phyloP scores from a whole-genome alignment of 345 rosid genomes.

The Camelina sativa region DNA sequence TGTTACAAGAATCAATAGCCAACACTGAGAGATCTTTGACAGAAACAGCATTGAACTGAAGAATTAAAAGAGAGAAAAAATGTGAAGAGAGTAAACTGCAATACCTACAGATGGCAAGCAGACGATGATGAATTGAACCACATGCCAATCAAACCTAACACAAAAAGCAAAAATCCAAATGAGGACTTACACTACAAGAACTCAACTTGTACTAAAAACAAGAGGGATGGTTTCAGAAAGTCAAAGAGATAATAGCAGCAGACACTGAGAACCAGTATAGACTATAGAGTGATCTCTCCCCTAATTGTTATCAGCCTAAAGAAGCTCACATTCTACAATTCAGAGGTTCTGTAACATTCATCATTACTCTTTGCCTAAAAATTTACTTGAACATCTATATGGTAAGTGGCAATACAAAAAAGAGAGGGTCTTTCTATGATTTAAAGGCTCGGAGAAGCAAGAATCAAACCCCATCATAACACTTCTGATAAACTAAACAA shows the following conservation, averaged over 20 bases:
- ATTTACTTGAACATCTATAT: neutral
- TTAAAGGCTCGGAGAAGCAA: neutral
- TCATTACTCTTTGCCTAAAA: neutral
- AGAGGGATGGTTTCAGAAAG: constrained; percentile 17
- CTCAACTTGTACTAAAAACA: neutral
- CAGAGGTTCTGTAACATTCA: neutral
- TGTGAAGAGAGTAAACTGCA: neutral
- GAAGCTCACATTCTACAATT: constrained; percentile 1
- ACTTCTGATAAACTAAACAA: no score
- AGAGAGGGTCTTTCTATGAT: constrained; percentile 9
- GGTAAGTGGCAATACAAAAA: neutral
- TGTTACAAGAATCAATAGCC: constrained; percentile 47
- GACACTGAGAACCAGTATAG: neutral
- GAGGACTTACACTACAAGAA: constrained; percentile 9
- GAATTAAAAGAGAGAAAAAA: constrained; percentile 16
- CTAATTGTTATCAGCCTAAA: constrained; percentile 7
- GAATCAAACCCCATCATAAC: neutral
- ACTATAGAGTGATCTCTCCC: neutral
- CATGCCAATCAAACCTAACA: constrained; percentile 90
- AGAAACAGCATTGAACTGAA: constrained; percentile 26
- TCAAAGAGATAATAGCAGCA: constrained; percentile 7
- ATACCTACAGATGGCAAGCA: constrained; percentile 95
- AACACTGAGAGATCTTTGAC: constrained; percentile 19
- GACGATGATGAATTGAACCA: constrained; percentile 89
- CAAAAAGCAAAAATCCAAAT: constrained; percentile 31